phyloP scores from a whole-genome alignment of 495 filamentous ascomycete genomes.

The Daldinia childiae region DNA sequence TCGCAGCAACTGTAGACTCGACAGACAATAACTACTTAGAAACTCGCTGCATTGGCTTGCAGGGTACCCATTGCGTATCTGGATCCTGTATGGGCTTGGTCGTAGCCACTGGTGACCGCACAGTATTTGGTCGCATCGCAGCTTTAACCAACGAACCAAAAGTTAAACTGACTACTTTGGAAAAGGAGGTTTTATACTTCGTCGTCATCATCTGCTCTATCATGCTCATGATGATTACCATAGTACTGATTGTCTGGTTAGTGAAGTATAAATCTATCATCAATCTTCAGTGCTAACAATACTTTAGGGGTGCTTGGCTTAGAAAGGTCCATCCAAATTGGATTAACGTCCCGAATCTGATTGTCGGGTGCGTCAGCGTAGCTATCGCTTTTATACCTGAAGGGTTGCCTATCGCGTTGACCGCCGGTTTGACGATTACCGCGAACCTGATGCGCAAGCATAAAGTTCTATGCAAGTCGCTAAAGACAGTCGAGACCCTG shows the following conservation, averaged over 20 bases:
- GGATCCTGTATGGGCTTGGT: constrained; percentile 72
- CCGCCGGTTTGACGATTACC: constrained; percentile 63
- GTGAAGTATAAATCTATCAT: constrained; percentile 9
- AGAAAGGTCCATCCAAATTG: constrained; percentile 66
- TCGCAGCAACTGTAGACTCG: constrained; percentile 66
- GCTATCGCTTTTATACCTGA: constrained; percentile 80
- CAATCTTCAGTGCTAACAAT: constrained; percentile 13
- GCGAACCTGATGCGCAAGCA: constrained; percentile 70
- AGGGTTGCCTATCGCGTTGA: constrained; percentile 74
- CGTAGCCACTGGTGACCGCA: constrained; percentile 64
- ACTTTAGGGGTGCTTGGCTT: constrained; percentile 69
- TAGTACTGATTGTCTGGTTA: constrained; percentile 69
- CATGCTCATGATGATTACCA: constrained; percentile 62
- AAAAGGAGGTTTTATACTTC: constrained; percentile 74
- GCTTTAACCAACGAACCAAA: constrained; percentile 70
- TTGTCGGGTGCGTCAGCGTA: constrained; percentile 72
- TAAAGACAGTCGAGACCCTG: constrained; percentile 75
- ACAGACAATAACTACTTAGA: constrained; percentile 79
- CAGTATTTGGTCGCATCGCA: constrained; percentile 75
- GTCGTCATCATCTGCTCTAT: constrained; percentile 69
- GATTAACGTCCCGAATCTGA: constrained; percentile 73
- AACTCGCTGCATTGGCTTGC: constrained; percentile 75
- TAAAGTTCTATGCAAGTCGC: constrained; percentile 70
- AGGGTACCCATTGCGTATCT: constrained; percentile 74
- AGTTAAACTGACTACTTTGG: constrained; percentile 69